These are phyloP conservation scores for Ambrosia artemisiifolia DNA, from an alignment of 129 eudicot genomes.

Conservation along the genomic window DNA sequence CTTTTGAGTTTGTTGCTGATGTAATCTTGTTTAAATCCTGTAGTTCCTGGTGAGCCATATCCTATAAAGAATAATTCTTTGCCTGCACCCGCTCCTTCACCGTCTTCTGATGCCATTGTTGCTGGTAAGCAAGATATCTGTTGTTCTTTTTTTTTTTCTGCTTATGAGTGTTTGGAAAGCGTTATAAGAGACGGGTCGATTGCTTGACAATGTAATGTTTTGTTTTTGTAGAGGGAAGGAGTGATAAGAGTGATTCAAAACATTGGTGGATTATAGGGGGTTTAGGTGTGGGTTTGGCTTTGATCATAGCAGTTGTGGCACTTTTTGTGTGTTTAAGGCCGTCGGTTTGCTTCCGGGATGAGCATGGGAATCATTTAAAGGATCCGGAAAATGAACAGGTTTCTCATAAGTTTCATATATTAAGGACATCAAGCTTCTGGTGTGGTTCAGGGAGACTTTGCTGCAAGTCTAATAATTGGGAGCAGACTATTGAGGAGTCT, in stretches of 20 bases:
- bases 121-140: slow-evolving; percentile 45
- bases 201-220: too few relatives aligned
- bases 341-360: slow-evolving; percentile 42
- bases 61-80: slow-evolving; percentile 36
- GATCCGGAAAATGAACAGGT: slow-evolving; percentile 47
- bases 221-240: slow-evolving; percentile 34
- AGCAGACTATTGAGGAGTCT: slow-evolving; percentile 56
- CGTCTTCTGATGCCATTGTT: slow-evolving; percentile 33
- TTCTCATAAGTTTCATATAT: slow-evolving; percentile 72
- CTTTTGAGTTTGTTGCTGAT: neutral
- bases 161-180: neutral
- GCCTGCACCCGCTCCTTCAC: slow-evolving; percentile 70
- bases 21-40: slow-evolving; percentile 7
- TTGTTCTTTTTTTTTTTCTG: slow-evolving; percentile 5
- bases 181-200: too few relatives aligned
- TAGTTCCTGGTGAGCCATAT: slow-evolving; percentile 95
- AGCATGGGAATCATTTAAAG: slow-evolving; percentile 35
- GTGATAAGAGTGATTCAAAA: slow-evolving; percentile 51
- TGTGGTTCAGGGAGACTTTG: slow-evolving; percentile 89
- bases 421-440: slow-evolving; percentile 71
- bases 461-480: slow-evolving; percentile 57
- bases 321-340: slow-evolving; percentile 49
- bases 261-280: slow-evolving; percentile 89
- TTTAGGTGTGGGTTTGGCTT: slow-evolving; percentile 51
- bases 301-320: slow-evolving; percentile 38